Percentiles rank a stretch among this genome's conserved stretches.
These are phyloP conservation scores for Ophiostoma triangulosporum DNA, from an alignment of 2,329 filamentous ascomycete genomes.

Conservation along the genomic window DNA sequence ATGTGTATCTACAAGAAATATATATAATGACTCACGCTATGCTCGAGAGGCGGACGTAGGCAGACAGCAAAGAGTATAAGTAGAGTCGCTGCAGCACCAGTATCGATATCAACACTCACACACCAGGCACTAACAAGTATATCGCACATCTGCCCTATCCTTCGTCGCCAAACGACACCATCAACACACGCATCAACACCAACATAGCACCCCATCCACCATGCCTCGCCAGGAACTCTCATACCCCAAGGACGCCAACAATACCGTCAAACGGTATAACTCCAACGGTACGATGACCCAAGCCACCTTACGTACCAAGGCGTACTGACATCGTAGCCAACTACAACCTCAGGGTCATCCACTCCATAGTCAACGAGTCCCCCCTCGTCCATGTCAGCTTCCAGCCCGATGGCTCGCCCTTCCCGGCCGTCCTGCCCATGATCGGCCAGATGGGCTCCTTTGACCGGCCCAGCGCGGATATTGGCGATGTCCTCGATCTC, in stretches of 20 bases:
- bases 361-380: constrained; percentile 60
- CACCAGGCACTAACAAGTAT: not conserved
- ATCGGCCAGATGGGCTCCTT: constrained; percentile 72
- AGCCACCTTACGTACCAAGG: too few relatives aligned
- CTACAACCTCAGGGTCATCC: constrained; percentile 62
- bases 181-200: not conserved
- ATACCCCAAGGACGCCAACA: constrained; percentile 50
- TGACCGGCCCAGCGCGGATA: constrained; percentile 41
- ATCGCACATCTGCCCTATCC: not conserved
- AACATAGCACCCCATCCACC: constrained; percentile 8
- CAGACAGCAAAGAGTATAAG: not conserved
- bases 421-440: constrained; percentile 71
- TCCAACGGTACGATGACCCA: constrained; percentile 39
- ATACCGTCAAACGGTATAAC: constrained; percentile 54
- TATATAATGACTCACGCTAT: not conserved
- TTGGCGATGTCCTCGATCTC: constrained; percentile 54
- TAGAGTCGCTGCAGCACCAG: not conserved
- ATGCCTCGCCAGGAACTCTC: constrained; percentile 34
- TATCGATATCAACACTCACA: not conserved
- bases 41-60: not conserved
- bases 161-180: too few relatives aligned
- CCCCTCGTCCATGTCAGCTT: constrained; percentile 73
- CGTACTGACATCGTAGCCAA: constrained; percentile 32
- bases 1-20: not conserved
- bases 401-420: constrained; percentile 47